Evolutionary conservation across 768 basidiomycete genomes (phyloP).

Genomic region (Trametes cinnabarina): DNA sequence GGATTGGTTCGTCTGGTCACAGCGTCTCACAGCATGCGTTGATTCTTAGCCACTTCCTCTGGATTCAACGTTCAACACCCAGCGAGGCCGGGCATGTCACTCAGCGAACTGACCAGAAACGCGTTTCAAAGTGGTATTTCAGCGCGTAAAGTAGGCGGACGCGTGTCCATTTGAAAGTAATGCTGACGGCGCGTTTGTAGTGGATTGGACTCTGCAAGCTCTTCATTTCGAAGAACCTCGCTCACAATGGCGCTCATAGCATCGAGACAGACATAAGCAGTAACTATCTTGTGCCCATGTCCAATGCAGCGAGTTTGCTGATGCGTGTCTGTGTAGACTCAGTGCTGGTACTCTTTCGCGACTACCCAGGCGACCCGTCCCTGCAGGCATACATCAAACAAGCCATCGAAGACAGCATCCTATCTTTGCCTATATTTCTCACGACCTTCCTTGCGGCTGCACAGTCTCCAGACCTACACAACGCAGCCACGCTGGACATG

Average conservation of each 20-base stretch:
- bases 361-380: constrained; percentile 66
- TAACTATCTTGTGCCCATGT: constrained; percentile 31
- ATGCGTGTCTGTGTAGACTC: constrained; percentile 47
- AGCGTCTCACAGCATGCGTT: neutral
- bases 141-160: constrained; percentile 52
- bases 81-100: constrained; percentile 46
- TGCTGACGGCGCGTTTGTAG: constrained; percentile 34
- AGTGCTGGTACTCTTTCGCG: constrained; percentile 61
- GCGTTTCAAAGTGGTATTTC: constrained; percentile 70
- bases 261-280: constrained; percentile 62
- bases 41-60: neutral
- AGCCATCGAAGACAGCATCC: constrained; percentile 53
- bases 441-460: constrained; percentile 66
- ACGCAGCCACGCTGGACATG: constrained; percentile 63
- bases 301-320: neutral
- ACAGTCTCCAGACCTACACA: constrained; percentile 61
- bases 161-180: neutral
- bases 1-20: too few species aligned
- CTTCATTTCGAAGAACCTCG: constrained; percentile 50
- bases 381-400: constrained; percentile 64
- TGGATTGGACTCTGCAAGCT: constrained; percentile 68
- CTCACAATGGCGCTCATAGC: constrained; percentile 39
- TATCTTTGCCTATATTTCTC: constrained; percentile 61
- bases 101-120: constrained; percentile 68
- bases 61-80: too few species aligned